Percentiles rank a stretch among this genome's conserved stretches.
These are phyloP conservation scores for Penicilliopsis zonata DNA, from an alignment of 495 filamentous ascomycete genomes.

Conservation along the genomic window DNA sequence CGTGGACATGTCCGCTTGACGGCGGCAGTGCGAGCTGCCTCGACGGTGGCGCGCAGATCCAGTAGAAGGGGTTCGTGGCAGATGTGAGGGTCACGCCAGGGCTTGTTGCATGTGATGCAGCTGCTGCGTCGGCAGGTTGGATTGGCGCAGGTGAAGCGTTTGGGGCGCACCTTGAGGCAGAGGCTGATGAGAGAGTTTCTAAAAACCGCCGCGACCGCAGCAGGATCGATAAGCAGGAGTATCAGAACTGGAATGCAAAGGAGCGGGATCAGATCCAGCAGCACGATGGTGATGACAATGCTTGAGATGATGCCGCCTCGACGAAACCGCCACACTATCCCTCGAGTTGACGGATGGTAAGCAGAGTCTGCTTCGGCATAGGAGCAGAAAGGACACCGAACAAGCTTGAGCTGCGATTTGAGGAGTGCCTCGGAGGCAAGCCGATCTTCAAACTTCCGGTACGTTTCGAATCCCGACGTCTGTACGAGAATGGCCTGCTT, in stretches of 20 bases:
- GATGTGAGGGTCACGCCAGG: conserved; percentile 55
- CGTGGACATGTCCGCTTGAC: conserved; percentile 91
- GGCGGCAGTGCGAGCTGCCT: conserved; percentile 81
- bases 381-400: conserved; percentile 80
- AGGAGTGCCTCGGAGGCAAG: conserved; percentile 60
- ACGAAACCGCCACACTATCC: conserved; percentile 34
- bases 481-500: conserved; percentile 55
- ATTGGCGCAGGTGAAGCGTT: conserved; percentile 62
- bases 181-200: conserved; percentile 46
- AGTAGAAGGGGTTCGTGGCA: conserved; percentile 52
- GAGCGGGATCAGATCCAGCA: conserved; percentile 41
- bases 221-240: conserved; percentile 25
- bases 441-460: conserved; percentile 63
- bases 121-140: conserved; percentile 53
- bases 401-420: conserved; percentile 58
- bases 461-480: conserved; percentile 54
- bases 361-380: conserved; percentile 83
- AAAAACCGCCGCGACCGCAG: conserved; percentile 28
- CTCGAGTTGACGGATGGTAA: conserved; percentile 41
- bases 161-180: conserved; percentile 50
- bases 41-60: conserved; percentile 74
- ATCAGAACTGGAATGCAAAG: conserved; percentile 37
- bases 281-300: conserved; percentile 20
- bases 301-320: conserved; percentile 32
- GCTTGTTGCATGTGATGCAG: conserved; percentile 61